Percentiles rank a stretch among this genome's conserved stretches.
These are phyloP conservation scores for Stromatinia cepivora DNA, from an alignment of 2,329 filamentous ascomycete genomes.

Conservation along the genomic window DNA sequence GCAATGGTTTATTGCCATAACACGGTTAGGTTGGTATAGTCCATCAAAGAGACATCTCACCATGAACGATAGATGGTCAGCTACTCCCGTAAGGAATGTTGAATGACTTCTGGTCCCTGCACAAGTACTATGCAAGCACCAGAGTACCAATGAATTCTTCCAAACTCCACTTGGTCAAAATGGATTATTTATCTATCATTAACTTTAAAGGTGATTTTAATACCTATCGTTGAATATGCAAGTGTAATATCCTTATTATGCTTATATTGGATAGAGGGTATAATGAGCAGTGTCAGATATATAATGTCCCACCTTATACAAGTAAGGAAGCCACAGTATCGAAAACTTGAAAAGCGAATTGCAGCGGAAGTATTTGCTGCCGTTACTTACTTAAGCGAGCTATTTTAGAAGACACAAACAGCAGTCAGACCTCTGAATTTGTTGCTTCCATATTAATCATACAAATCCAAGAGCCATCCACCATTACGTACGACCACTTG, in stretches of 20 bases:
- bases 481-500: background rate
- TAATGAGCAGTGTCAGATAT: background rate
- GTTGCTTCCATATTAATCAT: background rate
- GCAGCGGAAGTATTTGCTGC: background rate
- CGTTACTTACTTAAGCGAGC: constrained; percentile 4
- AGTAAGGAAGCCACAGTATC: accelerated
- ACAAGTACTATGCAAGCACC: background rate
- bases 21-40: background rate
- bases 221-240: no score
- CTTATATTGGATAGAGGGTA: background rate
- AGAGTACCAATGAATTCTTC: background rate
- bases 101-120: background rate
- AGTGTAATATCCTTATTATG: background rate
- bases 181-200: no score
- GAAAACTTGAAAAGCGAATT: background rate
- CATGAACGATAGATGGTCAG: background rate
- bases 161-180: no score
- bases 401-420: background rate
- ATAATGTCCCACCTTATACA: no score
- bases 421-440: background rate
- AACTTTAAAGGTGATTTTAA: no score
- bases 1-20: no score
- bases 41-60: background rate
- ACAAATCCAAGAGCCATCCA: background rate
- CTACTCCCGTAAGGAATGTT: background rate